Evolutionary conservation across 306 rosid genomes (phyloP), one percentile per base, ranked within the genome.

Genomic region (Styphnolobium japonicum): DNA sequence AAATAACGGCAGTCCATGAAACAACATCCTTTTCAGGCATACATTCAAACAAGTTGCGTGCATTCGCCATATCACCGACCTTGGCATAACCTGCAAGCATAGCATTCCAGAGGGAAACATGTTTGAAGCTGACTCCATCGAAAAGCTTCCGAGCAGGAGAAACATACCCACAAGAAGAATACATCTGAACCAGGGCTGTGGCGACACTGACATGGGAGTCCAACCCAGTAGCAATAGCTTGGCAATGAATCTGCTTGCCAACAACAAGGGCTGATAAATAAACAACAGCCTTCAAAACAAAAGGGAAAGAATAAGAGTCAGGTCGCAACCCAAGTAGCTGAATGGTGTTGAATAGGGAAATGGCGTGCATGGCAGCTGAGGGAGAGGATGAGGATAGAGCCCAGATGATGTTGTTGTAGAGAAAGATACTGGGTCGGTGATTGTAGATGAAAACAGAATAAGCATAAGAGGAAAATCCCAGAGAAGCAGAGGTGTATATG

Each of bases 1-100:
- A 77, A 74, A 92, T 83, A 27, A 92, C 69, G 1, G 85, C 60
- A 22, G 93, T 92, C 95, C 97, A 92, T 0, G 94, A 82, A 81
- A 88, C 70, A 71, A 90, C 91, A 78, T 86, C 45, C 43, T 53
- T 84, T 3, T 73, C 64, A 5, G 93, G 86, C 95, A 90, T 88
- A 51, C 1, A 1, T 2, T 90, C 92, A 79, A 92, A 92, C 89
- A 92, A 10, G 15, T 79, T 48, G 60, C 84, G 78, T 1, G 93
- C 94, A 67, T 34, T 80, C 29, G 46, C 76, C 19, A 88, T 48
- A n/a, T 92, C 85, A 34, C 90, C 93, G 5, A 67, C 58, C 76
- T 88, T 92, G 1, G 78, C 88, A 58, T 92, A 92, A 25, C 86
- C 93, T 0, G 81, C 86, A 19, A 92, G 65, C 90, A 92, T 85